phyloP scores from a whole-genome alignment of 305 asterid genomes.

The Fraxinus latifolia region DNA sequence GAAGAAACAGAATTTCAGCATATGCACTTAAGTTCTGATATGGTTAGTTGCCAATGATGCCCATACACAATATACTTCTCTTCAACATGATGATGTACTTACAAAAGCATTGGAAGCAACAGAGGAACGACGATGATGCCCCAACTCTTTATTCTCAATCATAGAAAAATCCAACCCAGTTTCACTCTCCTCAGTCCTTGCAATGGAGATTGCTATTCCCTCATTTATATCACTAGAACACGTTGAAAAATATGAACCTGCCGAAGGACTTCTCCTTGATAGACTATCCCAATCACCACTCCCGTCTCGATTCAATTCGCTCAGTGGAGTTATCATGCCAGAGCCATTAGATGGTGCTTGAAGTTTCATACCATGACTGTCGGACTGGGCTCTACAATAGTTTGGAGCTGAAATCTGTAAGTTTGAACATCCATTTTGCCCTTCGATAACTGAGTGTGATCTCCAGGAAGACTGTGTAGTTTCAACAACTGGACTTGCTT shows the following conservation, averaged over 20 bases:
- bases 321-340: conserved; percentile 28
- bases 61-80: not conserved
- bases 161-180: conserved; percentile 28
- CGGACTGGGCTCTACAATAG: conserved; percentile 45
- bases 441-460: conserved; percentile 43
- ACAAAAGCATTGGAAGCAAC: conserved; percentile 35
- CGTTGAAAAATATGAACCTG: conserved; percentile 51
- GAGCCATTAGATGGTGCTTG: conserved; percentile 25
- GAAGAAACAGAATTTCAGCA: not conserved
- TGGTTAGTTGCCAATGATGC: not conserved
- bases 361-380: conserved; percentile 27
- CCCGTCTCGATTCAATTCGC: conserved; percentile 38
- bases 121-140: conserved; percentile 23
- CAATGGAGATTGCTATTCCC: conserved; percentile 31
- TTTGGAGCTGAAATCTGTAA: conserved; percentile 23
- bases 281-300: conserved; percentile 42
- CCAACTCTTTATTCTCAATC: conserved; percentile 18
- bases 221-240: conserved; percentile 41
- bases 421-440: conserved; percentile 29
- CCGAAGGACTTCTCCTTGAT: conserved; percentile 51
- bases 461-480: conserved; percentile 34
- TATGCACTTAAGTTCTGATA: not conserved
- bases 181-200: conserved; percentile 34
- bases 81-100: conserved; percentile 36
- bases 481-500: conserved; percentile 41